These are phyloP conservation scores for Basipetospora chlamydospora DNA, from an alignment of 2,329 filamentous ascomycete species.

Conservation along the genomic window DNA sequence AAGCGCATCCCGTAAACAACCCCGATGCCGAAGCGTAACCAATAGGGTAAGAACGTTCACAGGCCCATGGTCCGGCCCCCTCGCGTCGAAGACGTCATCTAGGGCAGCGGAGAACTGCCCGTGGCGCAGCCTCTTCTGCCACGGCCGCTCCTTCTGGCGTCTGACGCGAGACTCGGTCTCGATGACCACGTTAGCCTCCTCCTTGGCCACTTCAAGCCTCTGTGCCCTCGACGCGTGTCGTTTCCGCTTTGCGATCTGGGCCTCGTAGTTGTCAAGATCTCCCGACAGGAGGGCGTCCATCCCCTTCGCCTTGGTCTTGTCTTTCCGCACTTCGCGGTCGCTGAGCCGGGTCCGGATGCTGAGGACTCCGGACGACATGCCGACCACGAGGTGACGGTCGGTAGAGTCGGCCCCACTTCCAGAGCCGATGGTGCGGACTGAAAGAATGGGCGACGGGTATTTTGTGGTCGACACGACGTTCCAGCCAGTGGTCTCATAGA, in stretches of 20 bases:
- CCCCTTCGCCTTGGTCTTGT: slow-evolving; percentile 64
- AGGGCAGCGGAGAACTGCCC: slow-evolving; percentile 65
- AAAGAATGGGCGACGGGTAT: slow-evolving; percentile 82
- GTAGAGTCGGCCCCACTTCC: slow-evolving; percentile 33
- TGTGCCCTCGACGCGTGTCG: slow-evolving; percentile 28
- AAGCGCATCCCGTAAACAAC: slow-evolving; percentile 67
- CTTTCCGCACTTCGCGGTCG: slow-evolving; percentile 62
- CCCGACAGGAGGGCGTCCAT: slow-evolving; percentile 73
- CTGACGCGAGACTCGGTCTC: slow-evolving; percentile 42
- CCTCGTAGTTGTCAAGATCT: slow-evolving; percentile 64
- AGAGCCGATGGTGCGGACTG: slow-evolving; percentile 54
- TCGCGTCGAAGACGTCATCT: slow-evolving; percentile 56
- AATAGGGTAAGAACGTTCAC: slow-evolving; percentile 61
- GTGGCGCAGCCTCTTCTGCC: slow-evolving; percentile 71
- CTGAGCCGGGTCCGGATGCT: slow-evolving; percentile 81
- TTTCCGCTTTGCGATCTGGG: slow-evolving; percentile 56
- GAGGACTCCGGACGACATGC: slow-evolving; percentile 86
- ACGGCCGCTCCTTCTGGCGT: slow-evolving; percentile 49
- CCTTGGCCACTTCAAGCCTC: slow-evolving; percentile 65
- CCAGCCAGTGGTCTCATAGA: slow-evolving; percentile 89
- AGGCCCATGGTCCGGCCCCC: slow-evolving; percentile 37
- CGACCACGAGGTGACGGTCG: slow-evolving; percentile 87
- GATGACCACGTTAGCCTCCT: slow-evolving; percentile 79
- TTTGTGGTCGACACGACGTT: slow-evolving; percentile 92
- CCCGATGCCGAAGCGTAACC: slow-evolving; percentile 73